A percentile compares a stretch with the other conserved stretches of the same genome.
phyloP scores from a whole-genome alignment of 306 rosid species.

The Dicorynia guianensis region DNA sequence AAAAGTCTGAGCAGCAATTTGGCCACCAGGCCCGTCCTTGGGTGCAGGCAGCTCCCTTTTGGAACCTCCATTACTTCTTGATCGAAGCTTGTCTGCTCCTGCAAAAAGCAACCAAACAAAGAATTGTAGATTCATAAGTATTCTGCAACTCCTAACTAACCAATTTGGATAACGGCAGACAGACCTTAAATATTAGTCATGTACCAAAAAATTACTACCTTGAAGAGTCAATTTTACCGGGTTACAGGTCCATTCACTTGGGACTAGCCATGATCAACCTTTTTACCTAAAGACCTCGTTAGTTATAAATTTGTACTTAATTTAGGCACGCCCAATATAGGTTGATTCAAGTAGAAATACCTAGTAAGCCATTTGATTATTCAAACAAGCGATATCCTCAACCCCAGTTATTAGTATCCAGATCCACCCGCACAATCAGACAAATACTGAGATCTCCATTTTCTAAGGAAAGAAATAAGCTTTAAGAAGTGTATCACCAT shows the following conservation, averaged over 20 bases:
- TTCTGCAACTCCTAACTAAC: not conserved
- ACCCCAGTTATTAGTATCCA: conserved; percentile 14
- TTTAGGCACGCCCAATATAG: conserved; percentile 15
- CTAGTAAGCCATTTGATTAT: not conserved
- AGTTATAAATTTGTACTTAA: conserved; percentile 10
- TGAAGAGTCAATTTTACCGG: conserved; percentile 27
- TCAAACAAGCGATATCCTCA: conserved; percentile 23
- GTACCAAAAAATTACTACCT: not conserved
- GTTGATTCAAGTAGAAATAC: conserved; percentile 5
- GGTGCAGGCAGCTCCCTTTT: conserved; percentile 69
- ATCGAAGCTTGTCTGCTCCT: conserved; percentile 72
- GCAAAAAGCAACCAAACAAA: conserved; percentile 43
- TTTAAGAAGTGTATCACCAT: conserved; percentile 39
- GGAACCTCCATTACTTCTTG: conserved; percentile 68
- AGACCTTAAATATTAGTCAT: conserved; percentile 14
- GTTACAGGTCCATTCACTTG: conserved; percentile 28
- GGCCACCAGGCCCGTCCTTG: conserved; percentile 67
- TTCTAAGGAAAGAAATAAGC: conserved; percentile 4
- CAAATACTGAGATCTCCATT: conserved; percentile 48
- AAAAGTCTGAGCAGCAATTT: conserved; percentile 87
- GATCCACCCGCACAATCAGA: conserved; percentile 40
- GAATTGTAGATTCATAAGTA: conserved; percentile 40
- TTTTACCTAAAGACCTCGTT: conserved; percentile 12
- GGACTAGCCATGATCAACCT: conserved; percentile 9
- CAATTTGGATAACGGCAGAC: not conserved